Conservation (phyloP, 2,329 filamentous ascomycete genomes). For the Aspergillaceae sp. region DNA sequence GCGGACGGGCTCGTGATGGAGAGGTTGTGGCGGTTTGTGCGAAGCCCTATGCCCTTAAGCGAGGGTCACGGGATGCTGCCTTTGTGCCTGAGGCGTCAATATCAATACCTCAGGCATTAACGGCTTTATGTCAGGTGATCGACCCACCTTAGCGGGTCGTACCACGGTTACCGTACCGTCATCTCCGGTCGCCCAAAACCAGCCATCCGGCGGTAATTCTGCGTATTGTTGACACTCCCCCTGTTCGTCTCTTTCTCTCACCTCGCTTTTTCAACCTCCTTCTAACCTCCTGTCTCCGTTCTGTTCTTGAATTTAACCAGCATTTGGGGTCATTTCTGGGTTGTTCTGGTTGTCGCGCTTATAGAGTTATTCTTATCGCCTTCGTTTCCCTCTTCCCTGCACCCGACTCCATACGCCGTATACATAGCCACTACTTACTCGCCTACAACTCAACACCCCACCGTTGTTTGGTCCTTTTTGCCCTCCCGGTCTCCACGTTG, state of each 20-base stretch:
- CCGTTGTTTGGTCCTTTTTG: not conserved
- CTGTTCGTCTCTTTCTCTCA: conserved; percentile 9
- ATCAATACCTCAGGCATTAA: conserved; percentile 9
- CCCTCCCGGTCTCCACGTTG: not conserved
- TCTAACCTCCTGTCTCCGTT: conserved; percentile 4
- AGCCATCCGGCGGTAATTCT: conserved; percentile 4
- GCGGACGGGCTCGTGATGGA: conserved; percentile 23
- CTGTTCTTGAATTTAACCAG: conserved; percentile 1
- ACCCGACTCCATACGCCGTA: too few relatives aligned
- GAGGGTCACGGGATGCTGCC: conserved; percentile 22
- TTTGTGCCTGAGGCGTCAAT: not conserved
- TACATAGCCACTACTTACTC: too few relatives aligned
- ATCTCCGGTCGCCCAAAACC: not conserved
- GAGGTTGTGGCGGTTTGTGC: conserved; percentile 28
- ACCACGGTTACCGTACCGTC: not conserved
- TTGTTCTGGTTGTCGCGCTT: too few relatives aligned
- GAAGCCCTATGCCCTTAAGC: conserved; percentile 35
- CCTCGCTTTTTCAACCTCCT: conserved; percentile 6
- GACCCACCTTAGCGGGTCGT: conserved; percentile 1
- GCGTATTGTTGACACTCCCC: not conserved
- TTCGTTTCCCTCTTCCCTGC: not conserved
- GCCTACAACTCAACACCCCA: not conserved
- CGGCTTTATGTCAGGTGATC: conserved; percentile 7
- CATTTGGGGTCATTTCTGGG: too few relatives aligned
- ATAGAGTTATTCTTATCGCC: not conserved